Conservation (phyloP, 208 protist species). For the Porcisia hertigi region DNA sequence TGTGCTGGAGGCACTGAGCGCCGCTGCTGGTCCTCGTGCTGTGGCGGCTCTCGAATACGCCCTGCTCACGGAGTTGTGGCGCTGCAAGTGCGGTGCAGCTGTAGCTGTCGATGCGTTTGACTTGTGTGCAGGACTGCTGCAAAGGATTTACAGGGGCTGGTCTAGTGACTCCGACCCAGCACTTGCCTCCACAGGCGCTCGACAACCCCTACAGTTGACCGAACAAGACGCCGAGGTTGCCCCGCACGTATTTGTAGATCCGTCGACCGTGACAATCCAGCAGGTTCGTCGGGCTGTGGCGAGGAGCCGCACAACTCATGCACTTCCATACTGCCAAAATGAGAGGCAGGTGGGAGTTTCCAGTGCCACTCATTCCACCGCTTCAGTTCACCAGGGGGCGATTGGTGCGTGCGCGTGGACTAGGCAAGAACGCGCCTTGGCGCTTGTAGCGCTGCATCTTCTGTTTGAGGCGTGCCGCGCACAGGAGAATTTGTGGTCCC, state of each 20-base stretch:
- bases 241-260: slow-evolving; percentile 19
- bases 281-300: slow-evolving; percentile 4
- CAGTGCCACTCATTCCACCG: neutral
- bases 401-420: slow-evolving; percentile 28
- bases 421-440: slow-evolving; percentile 37
- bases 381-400: neutral
- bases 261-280: slow-evolving; percentile 20
- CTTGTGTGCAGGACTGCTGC: slow-evolving; percentile 1
- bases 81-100: neutral
- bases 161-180: neutral
- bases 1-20: slow-evolving; percentile 56
- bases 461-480: slow-evolving; percentile 66
- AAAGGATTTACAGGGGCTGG: neutral
- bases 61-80: slow-evolving; percentile 39
- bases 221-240: neutral
- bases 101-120: slow-evolving; percentile 4
- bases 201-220: neutral
- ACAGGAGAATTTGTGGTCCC: slow-evolving; percentile 58
- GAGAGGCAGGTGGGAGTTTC: neutral
- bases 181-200: neutral
- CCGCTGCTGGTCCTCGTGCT: slow-evolving; percentile 41
- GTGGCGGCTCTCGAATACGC: slow-evolving; percentile 54
- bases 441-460: slow-evolving; percentile 59
- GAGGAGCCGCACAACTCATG: slow-evolving; percentile 15
- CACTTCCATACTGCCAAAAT: too few relatives aligned